Evolutionary conservation across 495 filamentous ascomycete species (phyloP).

Genomic region (Hypoxylon cercidicola): DNA sequence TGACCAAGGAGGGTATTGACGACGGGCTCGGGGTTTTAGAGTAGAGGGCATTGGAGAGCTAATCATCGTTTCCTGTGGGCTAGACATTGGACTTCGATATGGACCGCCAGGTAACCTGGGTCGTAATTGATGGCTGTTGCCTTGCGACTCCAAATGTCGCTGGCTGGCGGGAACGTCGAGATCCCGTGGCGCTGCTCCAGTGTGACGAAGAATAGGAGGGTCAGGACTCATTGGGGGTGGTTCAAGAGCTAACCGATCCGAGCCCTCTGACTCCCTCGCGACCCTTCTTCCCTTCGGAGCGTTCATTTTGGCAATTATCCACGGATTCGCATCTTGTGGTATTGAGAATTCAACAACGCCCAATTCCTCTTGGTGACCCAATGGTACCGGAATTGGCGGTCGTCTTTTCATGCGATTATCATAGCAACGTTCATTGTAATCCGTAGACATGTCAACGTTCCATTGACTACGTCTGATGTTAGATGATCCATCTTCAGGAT

Average conservation of each 20-base stretch:
- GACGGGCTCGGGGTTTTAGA: slow-evolving; percentile 15
- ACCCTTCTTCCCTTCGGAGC: slow-evolving; percentile 36
- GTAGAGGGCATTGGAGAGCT: slow-evolving; percentile 1
- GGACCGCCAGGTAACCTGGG: slow-evolving; percentile 36
- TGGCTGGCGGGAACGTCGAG: slow-evolving; percentile 42
- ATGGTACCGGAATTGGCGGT: slow-evolving; percentile 9
- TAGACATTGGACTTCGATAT: slow-evolving; percentile 43
- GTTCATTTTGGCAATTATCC: slow-evolving; percentile 69
- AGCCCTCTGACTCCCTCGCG: background rate
- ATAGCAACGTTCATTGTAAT: slow-evolving; percentile 42
- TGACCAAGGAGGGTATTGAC: slow-evolving; percentile 34
- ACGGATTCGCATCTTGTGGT: slow-evolving; percentile 62
- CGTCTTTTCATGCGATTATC: slow-evolving; percentile 22
- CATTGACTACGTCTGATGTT: slow-evolving; percentile 37
- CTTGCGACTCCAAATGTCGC: slow-evolving; percentile 5
- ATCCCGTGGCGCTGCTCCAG: slow-evolving; percentile 41
- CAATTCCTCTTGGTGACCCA: slow-evolving; percentile 18
- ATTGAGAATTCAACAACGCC: slow-evolving; percentile 25
- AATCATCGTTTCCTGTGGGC: slow-evolving; percentile 7
- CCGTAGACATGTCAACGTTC: slow-evolving; percentile 52
- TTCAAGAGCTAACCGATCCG: slow-evolving; percentile 3
- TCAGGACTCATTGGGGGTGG: slow-evolving; percentile 35
- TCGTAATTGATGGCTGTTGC: background rate
- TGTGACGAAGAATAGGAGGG: slow-evolving; percentile 41
- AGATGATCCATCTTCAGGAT: background rate